Evolutionary conservation across 371 early-diverging fungal genomes (phyloP), one percentile per base, ranked within the genome.

Genomic region (Rhizopus stolonifer): DNA sequence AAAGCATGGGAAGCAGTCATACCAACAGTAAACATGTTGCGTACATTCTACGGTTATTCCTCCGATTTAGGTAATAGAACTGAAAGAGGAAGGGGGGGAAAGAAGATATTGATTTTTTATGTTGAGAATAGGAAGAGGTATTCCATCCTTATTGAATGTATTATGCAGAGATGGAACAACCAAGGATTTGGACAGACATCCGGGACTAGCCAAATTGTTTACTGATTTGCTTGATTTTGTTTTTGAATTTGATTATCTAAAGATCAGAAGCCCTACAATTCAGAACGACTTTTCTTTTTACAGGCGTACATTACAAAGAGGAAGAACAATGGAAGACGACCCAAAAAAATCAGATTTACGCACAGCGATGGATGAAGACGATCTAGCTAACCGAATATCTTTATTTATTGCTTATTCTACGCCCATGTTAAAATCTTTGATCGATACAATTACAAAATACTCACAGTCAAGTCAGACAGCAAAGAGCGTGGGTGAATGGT

Each of bases 211-310:
- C 15, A 85, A 84, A 54, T 74, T 85, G 42, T 72, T 94, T 58
- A 93, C 90, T 15, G 86, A 92, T 43, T 72, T 94, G 29, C 79
- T 97, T 36, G 85, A 90, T 64, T 94, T 93, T 69, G 87, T 87
- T 29, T 89, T 93, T 65, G 87, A 87, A 40, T 96, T 95, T 74
- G 97, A 95, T 64, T 85, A 90, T 56, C 66, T 93, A 18, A 95
- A 92, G 93, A 91, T 92, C 85, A 72, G 79, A 60, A 91, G 90
- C 54, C 90, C 96, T 31, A 87, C 91, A 52, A 82, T 96, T 58
- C 98, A 97, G 67, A 97, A 97, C 72, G 98, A 96, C 65, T 93
- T 97, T 53, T 93, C 94, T 8, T 97, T 91, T 66, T 97, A 97
- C 68, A 86, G 96, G 46, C 85, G 98, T 47, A 90, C 92, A 42